Evolutionary conservation across 139 green algal species (phyloP), one percentile per base, ranked within the genome.

Genomic region (Micromonas pusilla): DNA sequence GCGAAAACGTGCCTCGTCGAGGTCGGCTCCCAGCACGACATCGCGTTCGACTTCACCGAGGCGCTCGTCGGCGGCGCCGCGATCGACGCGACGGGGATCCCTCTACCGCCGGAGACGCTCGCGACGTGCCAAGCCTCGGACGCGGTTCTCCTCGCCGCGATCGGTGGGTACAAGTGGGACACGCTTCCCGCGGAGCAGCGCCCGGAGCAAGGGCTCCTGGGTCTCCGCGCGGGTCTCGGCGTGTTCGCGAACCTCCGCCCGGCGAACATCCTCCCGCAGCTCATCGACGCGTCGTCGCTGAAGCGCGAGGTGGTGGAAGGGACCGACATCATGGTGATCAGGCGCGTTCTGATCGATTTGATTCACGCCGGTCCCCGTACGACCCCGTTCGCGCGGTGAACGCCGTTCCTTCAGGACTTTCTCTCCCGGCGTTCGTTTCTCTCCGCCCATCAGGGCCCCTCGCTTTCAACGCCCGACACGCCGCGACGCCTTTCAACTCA

Each of bases 311-410:
- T 99, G 36, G 93, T 99, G 19, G 86, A 92, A 81, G 95, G 95
- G 0, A 92, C 97, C 37, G 95, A 99, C 86, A 98, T 99, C 87
- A 91, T 99, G 80, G 97, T 99, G 64, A n/a, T n/a, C n/a, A n/a
- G n/a, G n/a, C n/a, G n/a, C n/a, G n/a, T n/a, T n/a, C n/a, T n/a
- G n/a, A n/a, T n/a, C n/a, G n/a, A n/a, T n/a, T n/a, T n/a, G n/a
- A n/a, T n/a, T n/a, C n/a, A n/a, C n/a, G n/a, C n/a, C n/a, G n/a
- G n/a, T n/a, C n/a, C n/a, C n/a, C n/a, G n/a, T n/a, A n/a, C n/a
- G n/a, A n/a, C n/a, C n/a, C n/a, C n/a, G n/a, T n/a, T n/a, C n/a
- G n/a, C n/a, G n/a, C n/a, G n/a, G n/a, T n/a, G n/a, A n/a, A n/a
- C n/a, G n/a, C n/a, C n/a, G n/a, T n/a, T n/a, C n/a, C n/a, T n/a